These are phyloP conservation scores for Fusarium subtropicale DNA, from an alignment of 2,329 filamentous ascomycete genomes.

Conservation along the genomic window DNA sequence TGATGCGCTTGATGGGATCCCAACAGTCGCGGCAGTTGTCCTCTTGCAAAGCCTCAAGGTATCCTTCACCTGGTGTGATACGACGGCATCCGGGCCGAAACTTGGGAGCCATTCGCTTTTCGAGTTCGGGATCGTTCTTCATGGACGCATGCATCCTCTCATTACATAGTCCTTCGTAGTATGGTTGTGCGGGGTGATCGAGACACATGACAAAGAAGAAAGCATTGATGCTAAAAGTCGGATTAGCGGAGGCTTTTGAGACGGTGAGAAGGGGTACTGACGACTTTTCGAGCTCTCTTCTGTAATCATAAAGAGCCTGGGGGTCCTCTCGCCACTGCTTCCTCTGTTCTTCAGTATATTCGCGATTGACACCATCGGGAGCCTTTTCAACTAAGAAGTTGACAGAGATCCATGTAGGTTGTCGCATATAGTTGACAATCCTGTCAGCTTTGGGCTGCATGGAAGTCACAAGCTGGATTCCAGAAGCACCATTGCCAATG, in stretches of 20 bases:
- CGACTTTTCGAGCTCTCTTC: conserved; percentile 13
- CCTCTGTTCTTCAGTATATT: conserved; percentile 9
- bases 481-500: conserved; percentile 6
- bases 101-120: background rate
- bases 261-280: background rate
- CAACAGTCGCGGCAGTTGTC: background rate
- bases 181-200: conserved; percentile 4
- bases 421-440: conserved; percentile 9
- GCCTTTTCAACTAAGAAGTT: conserved; percentile 8
- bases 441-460: conserved; percentile 7
- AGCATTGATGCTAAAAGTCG: background rate
- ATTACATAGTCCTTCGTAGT: conserved; percentile 4
- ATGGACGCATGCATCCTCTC: conserved; percentile 11
- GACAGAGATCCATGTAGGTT: conserved; percentile 11
- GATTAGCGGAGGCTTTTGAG: background rate
- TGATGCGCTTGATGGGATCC: background rate
- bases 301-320: background rate
- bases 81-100: conserved; percentile 1
- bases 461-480: conserved; percentile 3
- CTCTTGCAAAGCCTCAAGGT: conserved; percentile 10
- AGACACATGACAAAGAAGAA: conserved; percentile 19
- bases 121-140: conserved; percentile 5
- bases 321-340: conserved; percentile 1
- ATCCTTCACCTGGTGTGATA: conserved; percentile 7
- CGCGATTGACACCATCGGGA: conserved; percentile 2